A percentile compares a stretch with the other conserved stretches of the same genome.
Conservation (phyloP, 73 alveolate genomes). For the Paramecium octaurelia region DNA sequence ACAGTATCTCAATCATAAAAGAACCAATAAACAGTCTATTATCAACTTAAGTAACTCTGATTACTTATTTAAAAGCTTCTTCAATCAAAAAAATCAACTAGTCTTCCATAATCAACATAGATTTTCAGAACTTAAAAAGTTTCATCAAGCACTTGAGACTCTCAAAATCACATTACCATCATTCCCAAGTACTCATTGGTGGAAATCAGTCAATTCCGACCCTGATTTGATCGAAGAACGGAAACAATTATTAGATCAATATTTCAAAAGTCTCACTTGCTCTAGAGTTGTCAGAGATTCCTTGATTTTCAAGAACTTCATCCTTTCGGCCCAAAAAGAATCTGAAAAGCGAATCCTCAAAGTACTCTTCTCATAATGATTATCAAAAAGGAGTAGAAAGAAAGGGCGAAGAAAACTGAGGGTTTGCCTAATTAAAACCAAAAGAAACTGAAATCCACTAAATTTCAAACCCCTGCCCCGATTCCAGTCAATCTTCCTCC, state of each 20-base stretch:
- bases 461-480: neutral
- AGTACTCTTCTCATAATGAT: neutral
- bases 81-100: neutral
- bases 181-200: conserved; percentile 25
- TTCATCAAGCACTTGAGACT: conserved; percentile 19
- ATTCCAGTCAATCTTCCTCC: neutral
- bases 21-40: neutral
- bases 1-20: neutral
- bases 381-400: neutral
- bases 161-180: neutral
- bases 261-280: neutral
- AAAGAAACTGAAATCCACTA: neutral
- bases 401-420: neutral
- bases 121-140: conserved; percentile 6
- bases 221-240: conserved; percentile 19
- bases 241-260: neutral
- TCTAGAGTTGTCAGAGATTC: conserved; percentile 1
- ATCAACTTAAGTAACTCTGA: neutral
- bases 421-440: neutral
- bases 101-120: neutral
- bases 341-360: neutral
- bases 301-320: conserved; percentile 24
- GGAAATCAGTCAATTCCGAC: neutral
- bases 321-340: neutral
- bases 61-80: neutral